A percentile compares a stretch with the other conserved stretches of the same genome.
Evolutionary conservation across 116 monocot genomes (phyloP).

Genomic region (Trichopus zeylanicus): DNA sequence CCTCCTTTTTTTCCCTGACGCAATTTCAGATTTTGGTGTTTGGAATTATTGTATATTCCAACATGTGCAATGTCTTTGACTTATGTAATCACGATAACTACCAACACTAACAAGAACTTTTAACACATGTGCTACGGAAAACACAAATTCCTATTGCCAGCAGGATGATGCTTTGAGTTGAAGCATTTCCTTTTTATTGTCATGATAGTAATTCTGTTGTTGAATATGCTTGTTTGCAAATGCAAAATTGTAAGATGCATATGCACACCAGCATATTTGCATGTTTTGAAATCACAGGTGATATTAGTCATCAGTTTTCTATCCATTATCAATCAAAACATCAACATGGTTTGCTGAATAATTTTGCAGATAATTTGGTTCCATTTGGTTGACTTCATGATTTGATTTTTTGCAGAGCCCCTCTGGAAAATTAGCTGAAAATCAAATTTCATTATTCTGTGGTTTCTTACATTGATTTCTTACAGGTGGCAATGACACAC

Average conservation of each 20-base stretch:
- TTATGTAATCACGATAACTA: no score
- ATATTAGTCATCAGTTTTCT: no score
- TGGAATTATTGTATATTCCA: no score
- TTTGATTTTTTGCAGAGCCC: not conserved
- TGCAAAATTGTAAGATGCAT: not conserved
- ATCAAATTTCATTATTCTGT: no score
- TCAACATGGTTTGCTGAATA: not conserved
- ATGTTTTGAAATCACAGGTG: no score
- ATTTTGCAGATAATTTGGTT: not conserved
- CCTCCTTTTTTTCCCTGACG: not conserved
- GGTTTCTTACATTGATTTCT: slow-evolving; percentile 1
- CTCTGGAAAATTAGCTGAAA: no score
- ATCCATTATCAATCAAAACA: not conserved
- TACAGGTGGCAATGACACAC: slow-evolving; percentile 95
- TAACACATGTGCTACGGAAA: not conserved
- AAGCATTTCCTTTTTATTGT: not conserved
- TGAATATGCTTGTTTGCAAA: no score
- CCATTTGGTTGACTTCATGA: not conserved
- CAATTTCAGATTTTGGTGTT: not conserved
- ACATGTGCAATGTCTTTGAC: no score
- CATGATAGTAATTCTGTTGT: not conserved
- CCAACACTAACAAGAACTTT: no score
- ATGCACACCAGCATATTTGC: not conserved
- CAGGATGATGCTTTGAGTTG: not conserved
- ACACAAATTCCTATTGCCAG: not conserved